Conservation (phyloP, 2,329 filamentous ascomycete species). For the Alternaria incomplexa region DNA sequence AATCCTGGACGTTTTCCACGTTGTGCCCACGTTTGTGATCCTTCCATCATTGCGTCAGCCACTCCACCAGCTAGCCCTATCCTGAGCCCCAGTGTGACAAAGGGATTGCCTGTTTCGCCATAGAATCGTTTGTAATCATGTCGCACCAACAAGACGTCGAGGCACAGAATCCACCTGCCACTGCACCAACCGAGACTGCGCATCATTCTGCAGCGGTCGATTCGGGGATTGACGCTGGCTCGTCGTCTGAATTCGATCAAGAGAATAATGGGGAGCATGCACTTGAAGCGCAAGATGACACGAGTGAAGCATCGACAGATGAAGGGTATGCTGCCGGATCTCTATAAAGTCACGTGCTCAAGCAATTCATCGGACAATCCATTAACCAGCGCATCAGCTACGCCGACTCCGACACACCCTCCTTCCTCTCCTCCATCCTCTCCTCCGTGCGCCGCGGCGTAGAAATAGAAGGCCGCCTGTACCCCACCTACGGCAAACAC, state of each 20-base stretch:
- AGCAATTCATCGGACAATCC: too few relatives aligned
- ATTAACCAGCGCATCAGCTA: too few relatives aligned
- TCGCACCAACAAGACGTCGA: background rate
- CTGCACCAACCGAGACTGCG: background rate
- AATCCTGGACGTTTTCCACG: background rate
- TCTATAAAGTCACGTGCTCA: too few relatives aligned
- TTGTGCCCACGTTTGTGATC: background rate
- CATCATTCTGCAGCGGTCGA: slow-evolving; percentile 4
- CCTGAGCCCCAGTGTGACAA: background rate
- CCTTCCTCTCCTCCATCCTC: too few relatives aligned
- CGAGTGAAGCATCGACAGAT: too few relatives aligned
- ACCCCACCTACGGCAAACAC: too few relatives aligned
- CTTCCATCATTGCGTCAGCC: background rate
- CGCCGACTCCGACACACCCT: too few relatives aligned
- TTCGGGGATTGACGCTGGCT: slow-evolving; percentile 23
- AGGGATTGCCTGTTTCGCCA: background rate
- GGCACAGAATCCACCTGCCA: background rate
- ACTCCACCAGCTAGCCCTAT: background rate
- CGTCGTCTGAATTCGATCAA: slow-evolving; percentile 23
- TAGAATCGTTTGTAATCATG: background rate
- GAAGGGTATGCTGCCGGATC: too few relatives aligned
- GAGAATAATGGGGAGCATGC: slow-evolving; percentile 23
- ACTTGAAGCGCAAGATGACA: slow-evolving; percentile 22
- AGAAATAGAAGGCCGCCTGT: too few relatives aligned
- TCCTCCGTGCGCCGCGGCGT: too few relatives aligned